Evolutionary conservation across 768 basidiomycete species (phyloP), one percentile per base, ranked within the genome.

Genomic region (Tephrocybe sp.): DNA sequence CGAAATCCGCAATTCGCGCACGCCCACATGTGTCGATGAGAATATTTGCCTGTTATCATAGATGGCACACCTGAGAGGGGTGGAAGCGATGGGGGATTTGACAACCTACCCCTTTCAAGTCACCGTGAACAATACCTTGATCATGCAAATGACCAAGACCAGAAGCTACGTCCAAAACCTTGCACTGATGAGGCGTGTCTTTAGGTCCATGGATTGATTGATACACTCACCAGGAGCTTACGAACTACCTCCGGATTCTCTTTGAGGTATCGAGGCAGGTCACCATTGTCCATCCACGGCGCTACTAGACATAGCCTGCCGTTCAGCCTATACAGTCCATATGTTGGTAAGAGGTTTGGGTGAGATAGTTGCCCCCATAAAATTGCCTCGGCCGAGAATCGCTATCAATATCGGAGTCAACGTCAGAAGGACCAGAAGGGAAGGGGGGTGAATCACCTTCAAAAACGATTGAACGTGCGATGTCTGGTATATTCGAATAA

Each of bases 71-170:
- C 15, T 12, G 3, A 13, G 3, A n/a, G n/a, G n/a, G n/a, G n/a
- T 8, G 8, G 8, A 34, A 34, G 15, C 21, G 8, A 29, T 33
- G 31, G 4, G n/a, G 22, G 11, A 12, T 21, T 12, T 25, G n/a
- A 12, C 15, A 33, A 59, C 61, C 40, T 43, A 74, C 75, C 16
- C 70, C 74, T 51, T 73, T 74, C 18, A 77, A 61, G 42, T 78
- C 75, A 0, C 75, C 75, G 43, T 75, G 77, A 12, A 76, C 62
- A 24, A 77, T 64, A 7, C 62, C 56, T 37, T 60, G 53, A 12
- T 54, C 55, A 48, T 71, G 71, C n/a, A 73, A 56, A 53, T 71
- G 69, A 1, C 52, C 42, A 4, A 71, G 47, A 2, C 70, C 71
- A 15, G 50, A 48, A 2, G 65, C 65, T 7, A 71, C 59, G 40